Evolutionary conservation across 306 rosid species (phyloP).

Genomic region (Arachis stenosperma): DNA sequence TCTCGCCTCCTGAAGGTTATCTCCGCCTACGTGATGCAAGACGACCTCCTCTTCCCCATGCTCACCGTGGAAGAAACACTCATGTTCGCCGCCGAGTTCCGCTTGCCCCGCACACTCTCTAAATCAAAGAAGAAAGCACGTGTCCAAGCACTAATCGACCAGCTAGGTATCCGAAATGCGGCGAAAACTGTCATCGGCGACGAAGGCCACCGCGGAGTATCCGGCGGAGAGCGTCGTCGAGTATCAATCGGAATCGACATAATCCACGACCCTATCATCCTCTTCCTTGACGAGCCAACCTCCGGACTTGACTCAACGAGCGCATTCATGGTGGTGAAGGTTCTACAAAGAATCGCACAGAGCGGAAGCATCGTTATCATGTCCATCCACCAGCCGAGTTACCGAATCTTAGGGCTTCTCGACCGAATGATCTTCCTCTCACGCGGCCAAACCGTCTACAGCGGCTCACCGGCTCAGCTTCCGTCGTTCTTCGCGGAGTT

Average conservation of each 20-base stretch:
- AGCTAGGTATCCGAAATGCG: slow-evolving; percentile 81
- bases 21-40: slow-evolving; percentile 97
- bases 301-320: slow-evolving; percentile 94
- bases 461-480: slow-evolving; percentile 71
- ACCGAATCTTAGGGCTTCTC: slow-evolving; percentile 71
- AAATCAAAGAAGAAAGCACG: slow-evolving; percentile 78
- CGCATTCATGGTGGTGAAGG: slow-evolving; percentile 97
- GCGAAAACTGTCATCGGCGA: slow-evolving; percentile 84
- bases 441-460: slow-evolving; percentile 85
- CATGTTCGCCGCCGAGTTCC: slow-evolving; percentile 87
- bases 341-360: slow-evolving; percentile 86
- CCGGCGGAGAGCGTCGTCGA: slow-evolving; percentile 92
- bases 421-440: slow-evolving; percentile 83
- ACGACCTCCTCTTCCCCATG: slow-evolving; percentile 94
- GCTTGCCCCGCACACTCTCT: slow-evolving; percentile 73
- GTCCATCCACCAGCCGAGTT: slow-evolving; percentile 96
- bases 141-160: slow-evolving; percentile 84
- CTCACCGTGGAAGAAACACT: slow-evolving; percentile 94
- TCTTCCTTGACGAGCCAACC: slow-evolving; percentile 94
- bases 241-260: slow-evolving; percentile 94
- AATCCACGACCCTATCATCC: slow-evolving; percentile 85
- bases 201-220: slow-evolving; percentile 95
- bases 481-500: slow-evolving; percentile 72
- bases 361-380: slow-evolving; percentile 94
- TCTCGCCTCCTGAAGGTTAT: slow-evolving; percentile 81